Evolutionary conservation across 345 rosid genomes (phyloP), one percentile per base, ranked within the genome.

Genomic region (Orychophragmus violaceus): DNA sequence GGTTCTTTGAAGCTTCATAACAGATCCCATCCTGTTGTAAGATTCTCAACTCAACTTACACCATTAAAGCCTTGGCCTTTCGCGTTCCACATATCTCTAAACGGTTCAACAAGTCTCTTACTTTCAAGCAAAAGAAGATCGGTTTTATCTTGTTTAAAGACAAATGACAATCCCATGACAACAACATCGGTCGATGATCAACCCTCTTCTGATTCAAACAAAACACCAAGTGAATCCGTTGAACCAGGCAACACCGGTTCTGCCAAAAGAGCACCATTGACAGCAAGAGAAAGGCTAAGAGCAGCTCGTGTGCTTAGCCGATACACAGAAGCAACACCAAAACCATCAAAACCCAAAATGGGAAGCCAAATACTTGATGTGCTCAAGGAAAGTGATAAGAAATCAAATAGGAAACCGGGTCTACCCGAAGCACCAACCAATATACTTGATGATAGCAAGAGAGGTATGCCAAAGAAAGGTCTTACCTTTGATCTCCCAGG

Each of bases 351-450:
- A 68, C 64, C 82, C 14, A 88, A 81, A 46, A 80, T 81, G 85
- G 90, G 97, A 28, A 90, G 86, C 68, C 89, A 81, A 16, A 82
- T 88, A 14, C 56, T 93, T 68, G 94, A 82, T 70, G 96, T 88
- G 37, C 68, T 90, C 63, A 86, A 79, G 53, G 94, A 82, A 67
- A 82, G 92, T 44, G 97, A 93, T 6, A 73, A 79, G 68, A 74
- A 74, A 68, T 86, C 90, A 19, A 90, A 85, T 78, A 84, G 76
- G 77, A 85, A 77, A 69, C 83, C 92, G 6, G 78, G 96, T 25
- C 78, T 93, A 59, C 97, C 96, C 0, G 90, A 90, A 75, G 98
- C 97, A 14, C 98, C 97, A 1, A 83, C 84, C 10, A 88, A 90
- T 74, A 58, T 93, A 83, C 79, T 93, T 14, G 97, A 93, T 68